phyloP scores from a whole-genome alignment of 169 alveolate species.

The Plasmodium adleri region DNA sequence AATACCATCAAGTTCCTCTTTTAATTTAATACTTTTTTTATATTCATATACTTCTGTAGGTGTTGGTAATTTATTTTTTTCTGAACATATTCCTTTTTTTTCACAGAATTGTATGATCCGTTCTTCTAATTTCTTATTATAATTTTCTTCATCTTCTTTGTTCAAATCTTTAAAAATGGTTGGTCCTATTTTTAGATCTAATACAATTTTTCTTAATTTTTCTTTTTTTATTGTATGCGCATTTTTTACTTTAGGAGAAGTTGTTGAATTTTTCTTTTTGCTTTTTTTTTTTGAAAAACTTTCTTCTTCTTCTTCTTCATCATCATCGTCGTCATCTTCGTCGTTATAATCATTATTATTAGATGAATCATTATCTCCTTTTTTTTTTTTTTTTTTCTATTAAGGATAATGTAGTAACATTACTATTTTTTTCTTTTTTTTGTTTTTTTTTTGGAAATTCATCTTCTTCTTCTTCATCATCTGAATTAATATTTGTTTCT shows the following conservation, averaged over 20 bases:
- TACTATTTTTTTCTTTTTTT: constrained; percentile 32
- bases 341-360: background rate
- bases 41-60: constrained; percentile 69
- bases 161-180: constrained; percentile 65
- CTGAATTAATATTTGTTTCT: background rate
- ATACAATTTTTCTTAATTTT: constrained; percentile 57
- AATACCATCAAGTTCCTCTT: constrained; percentile 74
- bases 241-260: constrained; percentile 54
- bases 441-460: constrained; percentile 3
- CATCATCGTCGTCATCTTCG: constrained; percentile 2
- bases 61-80: constrained; percentile 42
- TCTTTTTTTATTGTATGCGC: constrained; percentile 28
- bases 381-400: constrained; percentile 34
- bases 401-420: constrained; percentile 4
- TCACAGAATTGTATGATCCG: constrained; percentile 53
- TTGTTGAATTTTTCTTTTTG: constrained; percentile 6
- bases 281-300: constrained; percentile 28
- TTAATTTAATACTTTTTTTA: constrained; percentile 42
- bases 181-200: constrained; percentile 71
- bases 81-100: constrained; percentile 63
- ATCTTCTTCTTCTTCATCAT: constrained; percentile 12
- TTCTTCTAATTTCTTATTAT: constrained; percentile 58
- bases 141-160: constrained; percentile 64
- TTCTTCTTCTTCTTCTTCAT: too few species aligned
- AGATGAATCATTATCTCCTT: constrained; percentile 10